A percentile compares a stretch with the other conserved stretches of the same genome.
Evolutionary conservation across 2,329 filamentous ascomycete genomes (phyloP).

Genomic region (Diatrype stigma): DNA sequence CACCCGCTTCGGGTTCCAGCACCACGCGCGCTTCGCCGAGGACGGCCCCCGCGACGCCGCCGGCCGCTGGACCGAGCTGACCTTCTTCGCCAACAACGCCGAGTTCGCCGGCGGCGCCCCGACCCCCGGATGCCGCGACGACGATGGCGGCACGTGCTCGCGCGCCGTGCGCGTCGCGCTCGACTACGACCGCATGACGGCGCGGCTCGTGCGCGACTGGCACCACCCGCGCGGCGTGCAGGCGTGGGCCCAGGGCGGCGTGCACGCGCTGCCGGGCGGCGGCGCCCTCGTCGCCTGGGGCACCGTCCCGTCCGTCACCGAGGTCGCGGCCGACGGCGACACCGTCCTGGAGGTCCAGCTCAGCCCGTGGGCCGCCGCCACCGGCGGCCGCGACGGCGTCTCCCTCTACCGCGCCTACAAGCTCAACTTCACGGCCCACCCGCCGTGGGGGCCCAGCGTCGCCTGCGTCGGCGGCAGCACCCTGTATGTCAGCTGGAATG

Average conservation of each 20-base stretch:
- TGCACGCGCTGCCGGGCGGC: slow-evolving; percentile 48
- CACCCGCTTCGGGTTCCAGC: slow-evolving; percentile 32
- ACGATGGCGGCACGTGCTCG: slow-evolving; percentile 14
- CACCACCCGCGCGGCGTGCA: slow-evolving; percentile 27
- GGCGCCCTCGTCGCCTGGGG: slow-evolving; percentile 55
- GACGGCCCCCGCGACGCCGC: slow-evolving; percentile 18
- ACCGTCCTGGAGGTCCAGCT: slow-evolving; percentile 42
- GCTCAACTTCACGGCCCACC: slow-evolving; percentile 42
- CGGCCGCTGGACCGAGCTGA: slow-evolving; percentile 19
- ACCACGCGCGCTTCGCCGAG: slow-evolving; percentile 29
- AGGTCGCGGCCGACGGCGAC: slow-evolving; percentile 40
- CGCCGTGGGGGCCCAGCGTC: slow-evolving; percentile 18
- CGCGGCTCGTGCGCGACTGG: slow-evolving; percentile 39
- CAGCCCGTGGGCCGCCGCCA: slow-evolving; percentile 33
- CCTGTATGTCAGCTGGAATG: slow-evolving; percentile 39
- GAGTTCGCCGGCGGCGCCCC: slow-evolving; percentile 6
- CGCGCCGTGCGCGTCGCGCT: slow-evolving; percentile 42
- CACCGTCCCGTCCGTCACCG: slow-evolving; percentile 40
- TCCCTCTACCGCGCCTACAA: slow-evolving; percentile 49
- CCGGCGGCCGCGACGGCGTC: slow-evolving; percentile 25
- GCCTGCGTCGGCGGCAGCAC: slow-evolving; percentile 12
- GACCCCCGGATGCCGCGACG: slow-evolving; percentile 17
- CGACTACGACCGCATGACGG: slow-evolving; percentile 36
- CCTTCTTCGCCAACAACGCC: slow-evolving; percentile 32
- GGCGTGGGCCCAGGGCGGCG: slow-evolving; percentile 35